Percentiles rank a stretch among this genome's conserved stretches.
Evolutionary conservation across 768 basidiomycete genomes (phyloP).

Genomic region (Mycena alexandri): DNA sequence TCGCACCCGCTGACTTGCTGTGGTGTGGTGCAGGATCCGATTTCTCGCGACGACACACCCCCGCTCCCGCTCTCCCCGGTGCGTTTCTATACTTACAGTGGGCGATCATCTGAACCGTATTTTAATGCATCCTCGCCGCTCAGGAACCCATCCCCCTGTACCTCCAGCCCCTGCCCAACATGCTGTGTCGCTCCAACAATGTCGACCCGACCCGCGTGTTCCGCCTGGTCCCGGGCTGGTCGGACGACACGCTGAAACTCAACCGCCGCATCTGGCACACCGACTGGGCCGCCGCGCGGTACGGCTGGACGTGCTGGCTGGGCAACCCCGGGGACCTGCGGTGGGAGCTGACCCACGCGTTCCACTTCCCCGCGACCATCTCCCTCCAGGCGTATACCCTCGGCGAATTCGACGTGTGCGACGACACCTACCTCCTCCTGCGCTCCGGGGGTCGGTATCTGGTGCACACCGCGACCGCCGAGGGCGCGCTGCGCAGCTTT

Average conservation of each 20-base stretch:
- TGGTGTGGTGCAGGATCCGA: slow-evolving; percentile 2
- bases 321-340: not conserved
- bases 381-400: not conserved
- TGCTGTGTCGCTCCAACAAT: not conserved
- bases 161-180: not conserved
- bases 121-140: no score
- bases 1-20: not conserved
- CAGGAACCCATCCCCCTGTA: not conserved
- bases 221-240: not conserved
- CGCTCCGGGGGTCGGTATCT: not conserved
- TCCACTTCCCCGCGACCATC: slow-evolving; percentile 6
- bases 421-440: not conserved
- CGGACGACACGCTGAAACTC: not conserved
- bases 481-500: no score
- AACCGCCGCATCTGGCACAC: not conserved
- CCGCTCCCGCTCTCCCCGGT: no score
- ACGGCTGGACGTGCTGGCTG: not conserved
- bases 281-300: not conserved
- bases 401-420: not conserved
- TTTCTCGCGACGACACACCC: not conserved
- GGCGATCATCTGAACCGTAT: no score
- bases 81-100: no score
- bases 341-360: slow-evolving; percentile 18
- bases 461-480: no score
- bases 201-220: not conserved